Base-by-base conservation (phyloP, 441 rosid genomes). In the Dalechampia spathulata region DNA sequence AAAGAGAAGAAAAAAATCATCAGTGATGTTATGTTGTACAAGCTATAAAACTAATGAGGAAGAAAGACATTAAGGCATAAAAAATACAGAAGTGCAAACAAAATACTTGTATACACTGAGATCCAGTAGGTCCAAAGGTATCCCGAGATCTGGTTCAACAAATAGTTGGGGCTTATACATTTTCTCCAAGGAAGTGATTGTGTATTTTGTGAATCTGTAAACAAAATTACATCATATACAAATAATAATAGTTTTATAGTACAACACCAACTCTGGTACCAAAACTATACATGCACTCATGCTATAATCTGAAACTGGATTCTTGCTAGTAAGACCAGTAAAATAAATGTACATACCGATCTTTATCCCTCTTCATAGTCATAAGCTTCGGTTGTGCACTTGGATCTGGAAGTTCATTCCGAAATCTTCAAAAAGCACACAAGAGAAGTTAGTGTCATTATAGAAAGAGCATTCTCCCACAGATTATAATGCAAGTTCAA, bases 71-170 rank as follows among this genome's bases (percentile, higher is more conserved):
- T 3, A 13, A 34, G 1, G 20, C 21, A 23, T 34, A 42, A 34
- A 52, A 28, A 38, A 30, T 34, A 12, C 47, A 23, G 57, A 38
- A 6, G 34, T 20, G 41, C 36, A 16, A 62, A 65, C 43, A 67
- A 42, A 40, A 55, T 85, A 93, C 99, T 85, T 90, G 93, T 93
- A 93, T 47, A 87, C 85, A 69, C 90, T 90, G 59, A 93, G 87
- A 76, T 93, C 99, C 69, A 93, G 96, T 66, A 93, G 78, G 75
- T 93, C 97, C 65, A 90, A 89, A 23, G 97, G 95, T 71, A 93
- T 85, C 73, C 99, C 99, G 52, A 93, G 97, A 82, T 93, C 99
- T 57, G 97, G 89, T 76, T 93, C 97, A 57, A 82, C 97, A 74
- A 74, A 78, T 38, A 93, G 86, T 63, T 87, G 72, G 16, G 99